phyloP scores from a whole-genome alignment of 2,329 filamentous ascomycete genomes.

The Pseudocercospora cruenta region DNA sequence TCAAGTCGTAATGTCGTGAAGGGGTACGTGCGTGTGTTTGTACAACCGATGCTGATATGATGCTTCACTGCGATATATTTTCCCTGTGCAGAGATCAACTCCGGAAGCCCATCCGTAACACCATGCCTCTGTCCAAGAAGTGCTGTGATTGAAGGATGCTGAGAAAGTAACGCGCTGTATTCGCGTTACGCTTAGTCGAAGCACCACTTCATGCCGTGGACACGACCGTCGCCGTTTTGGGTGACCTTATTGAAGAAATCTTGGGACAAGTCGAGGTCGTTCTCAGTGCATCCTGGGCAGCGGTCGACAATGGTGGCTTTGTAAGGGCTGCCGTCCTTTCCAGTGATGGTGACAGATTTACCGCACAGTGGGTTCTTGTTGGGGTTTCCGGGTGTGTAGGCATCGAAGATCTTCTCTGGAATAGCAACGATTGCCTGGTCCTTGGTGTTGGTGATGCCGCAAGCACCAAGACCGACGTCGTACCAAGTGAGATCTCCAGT shows the following conservation, averaged over 20 bases:
- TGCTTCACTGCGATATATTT: background rate
- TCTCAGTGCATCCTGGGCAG: slow-evolving; percentile 67
- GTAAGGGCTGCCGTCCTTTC: slow-evolving; percentile 60
- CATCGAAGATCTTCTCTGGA: slow-evolving; percentile 65
- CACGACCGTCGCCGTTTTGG: slow-evolving; percentile 43
- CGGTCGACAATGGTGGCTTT: slow-evolving; percentile 70
- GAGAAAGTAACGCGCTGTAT: background rate
- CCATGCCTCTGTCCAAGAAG: background rate
- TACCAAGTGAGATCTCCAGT: slow-evolving; percentile 76
- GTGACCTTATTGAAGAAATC: slow-evolving; percentile 44
- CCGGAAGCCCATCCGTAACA: background rate
- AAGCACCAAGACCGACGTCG: slow-evolving; percentile 68
- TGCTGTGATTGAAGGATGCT: no score
- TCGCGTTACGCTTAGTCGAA: slow-evolving; percentile 36
- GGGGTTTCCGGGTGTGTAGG: slow-evolving; percentile 43
- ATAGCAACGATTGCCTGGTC: slow-evolving; percentile 70
- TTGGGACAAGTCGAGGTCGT: slow-evolving; percentile 63
- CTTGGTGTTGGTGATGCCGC: slow-evolving; percentile 64
- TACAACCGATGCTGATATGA: background rate
- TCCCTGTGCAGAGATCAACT: slow-evolving; percentile 13
- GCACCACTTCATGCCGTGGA: slow-evolving; percentile 48
- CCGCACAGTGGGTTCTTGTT: slow-evolving; percentile 74
- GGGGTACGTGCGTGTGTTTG: background rate
- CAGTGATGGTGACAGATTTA: slow-evolving; percentile 65
- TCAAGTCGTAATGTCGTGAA: no score